phyloP scores from a whole-genome alignment of 805 yeast genomes.

The Brettanomyces nanus region DNA sequence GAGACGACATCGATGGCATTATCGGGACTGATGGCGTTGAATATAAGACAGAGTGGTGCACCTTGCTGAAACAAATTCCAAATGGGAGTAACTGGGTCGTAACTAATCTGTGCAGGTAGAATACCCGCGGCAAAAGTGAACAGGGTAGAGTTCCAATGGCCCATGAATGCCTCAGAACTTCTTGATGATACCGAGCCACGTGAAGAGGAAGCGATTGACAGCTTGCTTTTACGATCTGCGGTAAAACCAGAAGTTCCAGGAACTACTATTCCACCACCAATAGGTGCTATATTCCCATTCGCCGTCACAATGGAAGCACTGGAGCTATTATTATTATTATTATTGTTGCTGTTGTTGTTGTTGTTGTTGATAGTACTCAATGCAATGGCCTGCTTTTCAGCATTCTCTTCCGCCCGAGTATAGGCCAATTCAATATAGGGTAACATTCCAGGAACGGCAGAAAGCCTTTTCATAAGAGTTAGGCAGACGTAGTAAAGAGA shows the following conservation, averaged over 20 bases:
- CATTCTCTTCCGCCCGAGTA: slow-evolving; percentile 55
- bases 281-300: background rate
- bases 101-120: slow-evolving; percentile 60
- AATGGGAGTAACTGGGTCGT: slow-evolving; percentile 89
- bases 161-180: slow-evolving; percentile 3
- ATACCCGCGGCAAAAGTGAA: slow-evolving; percentile 71
- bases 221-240: slow-evolving; percentile 6
- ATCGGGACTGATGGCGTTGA: slow-evolving; percentile 57
- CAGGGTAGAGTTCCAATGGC: slow-evolving; percentile 30
- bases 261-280: background rate
- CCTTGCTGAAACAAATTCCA: slow-evolving; percentile 90
- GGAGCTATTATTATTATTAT: slow-evolving; percentile 1
- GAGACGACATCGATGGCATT: slow-evolving; percentile 48
- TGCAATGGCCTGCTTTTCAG: slow-evolving; percentile 59
- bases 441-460: slow-evolving; percentile 55
- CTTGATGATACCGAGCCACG: background rate
- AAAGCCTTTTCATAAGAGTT: slow-evolving; percentile 45
- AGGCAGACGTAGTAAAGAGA: slow-evolving; percentile 65
- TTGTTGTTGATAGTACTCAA: slow-evolving; percentile 11
- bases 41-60: slow-evolving; percentile 79
- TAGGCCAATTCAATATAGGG: slow-evolving; percentile 61
- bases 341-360: slow-evolving; percentile 4
- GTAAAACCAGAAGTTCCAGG: slow-evolving; percentile 2
- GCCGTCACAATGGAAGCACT: slow-evolving; percentile 1
- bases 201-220: slow-evolving; percentile 1